Evolutionary conservation across 208 protist species (phyloP).

Genomic region (Leishmania tarentolae): DNA sequence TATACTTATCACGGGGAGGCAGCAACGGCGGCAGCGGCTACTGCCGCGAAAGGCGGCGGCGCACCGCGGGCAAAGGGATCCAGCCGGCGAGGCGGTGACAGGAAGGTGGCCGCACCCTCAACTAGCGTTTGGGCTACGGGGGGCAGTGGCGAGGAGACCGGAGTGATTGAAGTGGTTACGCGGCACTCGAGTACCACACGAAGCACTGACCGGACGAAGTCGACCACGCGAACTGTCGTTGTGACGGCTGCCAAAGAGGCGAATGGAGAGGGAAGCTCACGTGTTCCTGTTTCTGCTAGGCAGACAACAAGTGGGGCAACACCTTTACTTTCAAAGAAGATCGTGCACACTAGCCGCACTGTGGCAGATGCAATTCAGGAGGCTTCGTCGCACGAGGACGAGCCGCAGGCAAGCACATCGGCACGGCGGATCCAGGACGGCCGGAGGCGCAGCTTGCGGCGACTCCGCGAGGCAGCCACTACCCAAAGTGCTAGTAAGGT

Average conservation of each 20-base stretch:
- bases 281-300: neutral
- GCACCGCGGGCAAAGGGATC: neutral
- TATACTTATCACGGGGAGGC: slow-evolving; percentile 52
- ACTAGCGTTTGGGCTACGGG: neutral
- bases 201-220: neutral
- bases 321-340: neutral
- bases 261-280: neutral
- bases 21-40: slow-evolving; percentile 7
- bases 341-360: neutral
- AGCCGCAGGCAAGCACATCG: neutral
- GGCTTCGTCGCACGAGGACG: neutral
- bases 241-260: neutral
- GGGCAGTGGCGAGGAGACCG: neutral
- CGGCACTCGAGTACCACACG: neutral
- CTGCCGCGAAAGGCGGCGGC: neutral
- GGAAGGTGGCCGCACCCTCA: neutral
- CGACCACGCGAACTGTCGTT: neutral
- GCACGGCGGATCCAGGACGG: neutral
- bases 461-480: neutral
- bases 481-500: neutral
- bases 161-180: neutral
- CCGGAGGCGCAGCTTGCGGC: slow-evolving; percentile 3
- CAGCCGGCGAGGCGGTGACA: neutral
- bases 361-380: neutral
- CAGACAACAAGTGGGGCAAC: neutral